Evolutionary conservation across 169 alveolate species (phyloP), one percentile per base, ranked within the genome.

Genomic region (Besnoitia besnoiti): DNA sequence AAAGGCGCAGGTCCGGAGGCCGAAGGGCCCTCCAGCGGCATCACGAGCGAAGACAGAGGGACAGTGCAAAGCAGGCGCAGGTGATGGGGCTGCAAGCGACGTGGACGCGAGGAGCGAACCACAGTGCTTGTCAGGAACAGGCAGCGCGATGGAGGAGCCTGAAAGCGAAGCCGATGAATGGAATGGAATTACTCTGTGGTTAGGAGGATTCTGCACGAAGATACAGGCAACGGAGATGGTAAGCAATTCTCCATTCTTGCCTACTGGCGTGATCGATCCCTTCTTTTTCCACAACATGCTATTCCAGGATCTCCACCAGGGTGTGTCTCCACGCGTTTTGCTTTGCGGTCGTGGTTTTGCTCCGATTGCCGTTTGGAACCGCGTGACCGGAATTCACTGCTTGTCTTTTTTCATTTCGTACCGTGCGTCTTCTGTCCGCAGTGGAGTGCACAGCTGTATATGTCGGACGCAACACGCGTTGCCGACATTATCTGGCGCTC

Each of bases 401-500:
- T n/a, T n/a, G n/a, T n/a, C n/a, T n/a, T n/a, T n/a, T n/a, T n/a
- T n/a, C n/a, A n/a, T n/a, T n/a, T n/a, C n/a, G n/a, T n/a, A n/a
- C n/a, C 24, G 14, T 73, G 39, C n/a, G 33, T 62, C 14, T 62
- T 27, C 39, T 10, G 35, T 62, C 33, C 40, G 40, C 59, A 77
- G 87, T 77, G 87, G 87, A 39, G 87, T 24, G 55, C 59, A 8
- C 19, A 24, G 0, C 61, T 77, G 14, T 77, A 77, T 39, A 21
- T 77, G 40, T 2, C 87, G 59, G 87, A 77, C 8, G 87, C 87
- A 7, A 2, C 14, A 27, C 87, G 87, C 40, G 59, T 44, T 4
- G 87, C 87, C 33, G 87, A 77, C 14, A 14, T 42, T 24, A 0
- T 77, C 35, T 77, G 87, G 87, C n/a, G 33, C 49, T 77, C 87